Conservation (phyloP, 495 filamentous ascomycete genomes). For the Apodospora peruviana region DNA sequence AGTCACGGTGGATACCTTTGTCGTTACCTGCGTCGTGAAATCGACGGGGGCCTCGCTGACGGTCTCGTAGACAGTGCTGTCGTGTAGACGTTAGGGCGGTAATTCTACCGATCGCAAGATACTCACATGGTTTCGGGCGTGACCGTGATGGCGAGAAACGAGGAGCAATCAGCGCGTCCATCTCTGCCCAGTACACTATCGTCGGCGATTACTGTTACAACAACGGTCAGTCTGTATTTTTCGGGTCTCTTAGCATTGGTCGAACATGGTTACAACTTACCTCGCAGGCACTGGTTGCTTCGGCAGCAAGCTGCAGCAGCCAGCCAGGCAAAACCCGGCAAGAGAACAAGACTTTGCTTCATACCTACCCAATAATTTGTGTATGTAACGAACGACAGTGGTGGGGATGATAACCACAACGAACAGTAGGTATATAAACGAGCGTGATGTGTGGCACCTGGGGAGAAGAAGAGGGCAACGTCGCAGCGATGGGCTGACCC, state of each 20-base stretch:
- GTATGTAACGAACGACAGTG: slow-evolving; percentile 4
- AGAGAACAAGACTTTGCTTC: slow-evolving; percentile 7
- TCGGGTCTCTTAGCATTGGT: background rate
- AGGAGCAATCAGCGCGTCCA: slow-evolving; percentile 7
- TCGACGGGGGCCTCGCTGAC: slow-evolving; percentile 3
- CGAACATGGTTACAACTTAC: too few species aligned
- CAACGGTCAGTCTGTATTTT: background rate
- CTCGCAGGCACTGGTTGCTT: slow-evolving; percentile 14
- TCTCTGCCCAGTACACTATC: background rate
- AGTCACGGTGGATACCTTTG: background rate
- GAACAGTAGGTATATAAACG: too few species aligned
- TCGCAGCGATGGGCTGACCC: too few species aligned
- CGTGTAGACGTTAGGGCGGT: background rate
- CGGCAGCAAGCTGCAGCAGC: slow-evolving; percentile 13
- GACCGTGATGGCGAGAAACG: slow-evolving; percentile 9
- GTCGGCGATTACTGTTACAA: background rate
- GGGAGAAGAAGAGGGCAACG: too few species aligned
- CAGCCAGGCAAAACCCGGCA: slow-evolving; percentile 10
- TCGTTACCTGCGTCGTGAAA: slow-evolving; percentile 2
- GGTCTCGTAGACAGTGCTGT: slow-evolving; percentile 8
- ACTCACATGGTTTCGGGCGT: slow-evolving; percentile 1
- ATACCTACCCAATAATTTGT: background rate
- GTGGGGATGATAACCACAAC: slow-evolving; percentile 1
- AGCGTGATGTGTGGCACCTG: too few species aligned
- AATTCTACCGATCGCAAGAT: too few species aligned